Conservation (phyloP, 2,329 filamentous ascomycete genomes). For the Penicillium olsonii region DNA sequence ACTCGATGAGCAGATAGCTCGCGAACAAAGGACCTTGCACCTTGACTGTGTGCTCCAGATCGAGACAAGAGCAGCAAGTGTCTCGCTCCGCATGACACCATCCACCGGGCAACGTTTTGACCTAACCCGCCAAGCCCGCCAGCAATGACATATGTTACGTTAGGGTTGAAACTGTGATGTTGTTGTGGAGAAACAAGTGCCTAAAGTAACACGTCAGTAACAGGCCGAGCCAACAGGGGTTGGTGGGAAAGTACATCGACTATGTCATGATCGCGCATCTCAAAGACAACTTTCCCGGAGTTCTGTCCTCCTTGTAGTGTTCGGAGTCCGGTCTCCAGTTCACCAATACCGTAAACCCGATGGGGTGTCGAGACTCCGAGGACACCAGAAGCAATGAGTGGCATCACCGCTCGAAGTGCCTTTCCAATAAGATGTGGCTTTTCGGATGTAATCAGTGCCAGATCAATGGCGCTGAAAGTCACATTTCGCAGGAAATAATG, state of each 20-base stretch:
- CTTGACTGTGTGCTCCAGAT: not conserved
- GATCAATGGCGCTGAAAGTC: not conserved
- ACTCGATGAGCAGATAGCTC: conserved; percentile 7
- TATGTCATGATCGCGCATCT: not conserved
- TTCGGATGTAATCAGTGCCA: not conserved
- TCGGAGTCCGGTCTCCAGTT: not conserved
- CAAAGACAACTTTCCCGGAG: not conserved
- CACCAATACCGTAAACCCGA: not conserved
- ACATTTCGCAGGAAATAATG: not conserved
- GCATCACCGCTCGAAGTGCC: not conserved
- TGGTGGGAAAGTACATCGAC: not conserved
- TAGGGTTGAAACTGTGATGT: not conserved
- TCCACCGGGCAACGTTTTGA: conserved; percentile 6
- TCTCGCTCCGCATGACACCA: conserved; percentile 11
- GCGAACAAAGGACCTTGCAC: conserved; percentile 15
- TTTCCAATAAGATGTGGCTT: not conserved
- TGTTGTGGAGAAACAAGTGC: not conserved
- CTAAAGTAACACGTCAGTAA: not conserved
- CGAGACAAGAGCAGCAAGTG: conserved; percentile 15
- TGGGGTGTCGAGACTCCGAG: not conserved
- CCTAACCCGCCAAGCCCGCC: conserved; percentile 22
- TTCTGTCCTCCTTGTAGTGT: not conserved
- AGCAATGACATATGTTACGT: conserved; percentile 16
- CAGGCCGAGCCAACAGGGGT: not conserved
- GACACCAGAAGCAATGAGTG: not conserved